Base-by-base conservation (phyloP, 441 rosid genomes). In the Adansonia madagascariensis region DNA sequence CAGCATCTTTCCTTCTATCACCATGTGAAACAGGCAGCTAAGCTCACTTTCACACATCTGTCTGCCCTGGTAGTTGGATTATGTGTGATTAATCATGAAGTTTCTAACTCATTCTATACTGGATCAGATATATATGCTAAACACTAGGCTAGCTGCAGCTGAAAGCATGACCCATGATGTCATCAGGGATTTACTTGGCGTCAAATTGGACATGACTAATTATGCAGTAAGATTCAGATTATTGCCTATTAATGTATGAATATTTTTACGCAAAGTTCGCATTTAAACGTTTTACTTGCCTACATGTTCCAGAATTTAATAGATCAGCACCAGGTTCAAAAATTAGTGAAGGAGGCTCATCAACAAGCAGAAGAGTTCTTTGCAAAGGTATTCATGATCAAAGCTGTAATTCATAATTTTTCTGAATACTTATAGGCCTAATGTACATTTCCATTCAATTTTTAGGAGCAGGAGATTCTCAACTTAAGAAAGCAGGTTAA, bases 161-260 rank as follows among this genome's bases (percentile, higher is more conserved):
- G 99, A 95, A 85, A 95, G 92, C 92, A 95, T 92, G 99, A 92
- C 99, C 20, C 97, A 94, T 79, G 98, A 95, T 80, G 91, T 95
- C 80, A 94, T 95, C 78, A 95, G 95, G 59, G 99, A 95, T 88
- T 87, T 95, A 80, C 95, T 95, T 73, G 94, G 97, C 46, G 92
- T 95, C 77, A 94, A 91, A 83, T 77, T 93, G 87, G 98, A 95
- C 76, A 88, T 95, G 86, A 91, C 92, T 22, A 91, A 89, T 81
- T 94, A 92, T 78, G 97, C 97, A 18, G 98, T 93, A 87, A 87
- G 96, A 85, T 55, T 80, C 62, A 64, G 60, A 68, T 22, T 79
- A 60, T 71, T 62, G 50, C 49, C 75, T 74, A 73, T 12, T 64
- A 27, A 43, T 20, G 44, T 15, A 44, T 20, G 75, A 35, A 59